These are phyloP conservation scores for Eremochloa ophiuroides DNA, from an alignment of 176 grass and related monocot genomes.

Conservation along the genomic window DNA sequence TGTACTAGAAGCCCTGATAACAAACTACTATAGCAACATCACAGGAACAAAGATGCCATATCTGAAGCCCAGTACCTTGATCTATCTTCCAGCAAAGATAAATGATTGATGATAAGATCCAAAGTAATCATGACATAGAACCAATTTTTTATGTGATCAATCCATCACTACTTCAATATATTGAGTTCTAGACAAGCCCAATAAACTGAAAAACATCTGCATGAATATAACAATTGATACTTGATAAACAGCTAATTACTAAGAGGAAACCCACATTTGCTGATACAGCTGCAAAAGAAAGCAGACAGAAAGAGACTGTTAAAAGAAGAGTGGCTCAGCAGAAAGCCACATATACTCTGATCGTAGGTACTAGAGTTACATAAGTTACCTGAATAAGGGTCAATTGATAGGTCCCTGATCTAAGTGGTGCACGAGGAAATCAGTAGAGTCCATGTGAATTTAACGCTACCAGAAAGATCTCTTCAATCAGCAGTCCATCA, in stretches of 20 bases:
- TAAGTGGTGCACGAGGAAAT: not conserved
- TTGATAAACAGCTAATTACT: not conserved
- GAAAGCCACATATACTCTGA: not conserved
- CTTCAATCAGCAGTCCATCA: not conserved
- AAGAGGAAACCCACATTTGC: not conserved
- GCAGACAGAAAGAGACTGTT: not conserved
- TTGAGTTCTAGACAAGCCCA: not conserved
- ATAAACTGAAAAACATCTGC: not conserved
- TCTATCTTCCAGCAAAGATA: not conserved
- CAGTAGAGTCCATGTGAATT: not conserved
- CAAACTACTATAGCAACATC: too few species aligned
- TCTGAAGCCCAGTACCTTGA: not conserved
- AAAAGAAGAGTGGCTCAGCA: not conserved
- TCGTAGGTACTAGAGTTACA: not conserved
- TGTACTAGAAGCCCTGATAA: too few species aligned
- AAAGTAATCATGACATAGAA: not conserved
- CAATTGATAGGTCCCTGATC: not conserved
- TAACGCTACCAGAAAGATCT: not conserved
- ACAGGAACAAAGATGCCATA: not conserved
- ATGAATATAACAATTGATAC: not conserved
- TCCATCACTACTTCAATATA: not conserved
- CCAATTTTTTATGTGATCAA: not conserved
- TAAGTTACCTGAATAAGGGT: not conserved
- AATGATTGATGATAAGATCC: not conserved
- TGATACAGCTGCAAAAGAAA: not conserved